A percentile compares a stretch with the other conserved stretches of the same genome.
Conservation (phyloP, 495 filamentous ascomycete genomes). For the Echria macrotheca region DNA sequence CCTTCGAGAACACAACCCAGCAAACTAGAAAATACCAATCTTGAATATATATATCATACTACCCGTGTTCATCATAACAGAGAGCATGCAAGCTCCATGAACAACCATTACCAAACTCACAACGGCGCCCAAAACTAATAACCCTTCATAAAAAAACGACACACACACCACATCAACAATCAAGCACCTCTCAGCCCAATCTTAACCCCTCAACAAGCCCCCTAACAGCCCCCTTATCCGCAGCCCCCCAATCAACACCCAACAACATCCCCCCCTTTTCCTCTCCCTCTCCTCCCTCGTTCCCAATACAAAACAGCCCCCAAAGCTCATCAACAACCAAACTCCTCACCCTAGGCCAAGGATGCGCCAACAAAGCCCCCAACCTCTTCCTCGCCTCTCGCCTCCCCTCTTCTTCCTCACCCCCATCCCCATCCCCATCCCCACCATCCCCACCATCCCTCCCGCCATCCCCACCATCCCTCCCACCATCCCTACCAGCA, state of each 20-base stretch:
- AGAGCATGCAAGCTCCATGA: too few species aligned
- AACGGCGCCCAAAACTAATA: too few species aligned
- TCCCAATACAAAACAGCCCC: slow-evolving; percentile 25
- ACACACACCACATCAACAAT: too few species aligned
- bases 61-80: too few species aligned
- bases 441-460: slow-evolving; percentile 66
- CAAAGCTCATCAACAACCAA: slow-evolving; percentile 45
- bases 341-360: slow-evolving; percentile 41
- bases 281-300: slow-evolving; percentile 7
- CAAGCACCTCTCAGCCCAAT: too few species aligned
- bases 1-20: too few species aligned
- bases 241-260: slow-evolving; percentile 38
- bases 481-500: slow-evolving; percentile 72
- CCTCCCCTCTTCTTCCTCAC: slow-evolving; percentile 16
- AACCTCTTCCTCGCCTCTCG: slow-evolving; percentile 37
- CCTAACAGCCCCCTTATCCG: slow-evolving; percentile 32
- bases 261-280: slow-evolving; percentile 26
- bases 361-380: slow-evolving; percentile 41
- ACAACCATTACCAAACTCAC: too few species aligned
- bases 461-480: slow-evolving; percentile 70
- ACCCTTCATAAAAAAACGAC: too few species aligned
- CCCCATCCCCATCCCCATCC: slow-evolving; percentile 7
- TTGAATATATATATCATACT: too few species aligned
- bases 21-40: too few species aligned
- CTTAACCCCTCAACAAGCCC: slow-evolving; percentile 26